Conservation (phyloP, 169 alveolate species). For the Eimeria necatrix region DNA sequence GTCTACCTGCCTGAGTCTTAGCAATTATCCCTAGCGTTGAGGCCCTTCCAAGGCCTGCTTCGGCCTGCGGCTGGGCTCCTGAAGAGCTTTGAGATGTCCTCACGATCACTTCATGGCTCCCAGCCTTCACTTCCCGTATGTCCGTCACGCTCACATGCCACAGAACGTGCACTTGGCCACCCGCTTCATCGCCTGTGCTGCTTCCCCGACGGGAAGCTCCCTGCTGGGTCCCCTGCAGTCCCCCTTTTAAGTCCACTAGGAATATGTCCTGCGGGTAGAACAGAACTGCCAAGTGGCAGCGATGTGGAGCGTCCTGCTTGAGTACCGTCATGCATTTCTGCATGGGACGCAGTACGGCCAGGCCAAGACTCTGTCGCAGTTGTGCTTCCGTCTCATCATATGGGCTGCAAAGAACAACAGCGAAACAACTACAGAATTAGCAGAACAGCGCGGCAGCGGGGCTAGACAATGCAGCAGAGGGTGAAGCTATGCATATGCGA, state of each 20-base stretch:
- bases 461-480: too few species aligned
- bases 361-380: constrained; percentile 77
- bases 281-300: constrained; percentile 58
- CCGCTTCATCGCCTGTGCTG: not conserved
- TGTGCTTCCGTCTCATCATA: constrained; percentile 79
- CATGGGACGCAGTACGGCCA: constrained; percentile 64
- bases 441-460: not conserved
- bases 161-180: not conserved
- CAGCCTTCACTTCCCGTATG: constrained; percentile 22
- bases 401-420: constrained; percentile 62
- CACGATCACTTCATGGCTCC: constrained; percentile 43
- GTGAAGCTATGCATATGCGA: too few species aligned
- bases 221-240: not conserved
- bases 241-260: constrained; percentile 37
- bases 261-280: constrained; percentile 72
- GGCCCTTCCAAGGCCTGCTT: constrained; percentile 3
- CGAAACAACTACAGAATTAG: not conserved
- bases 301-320: constrained; percentile 53
- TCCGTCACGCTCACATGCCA: constrained; percentile 73
- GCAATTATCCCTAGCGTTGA: not conserved
- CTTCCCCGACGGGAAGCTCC: not conserved
- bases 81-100: not conserved
- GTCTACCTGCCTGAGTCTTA: not conserved
- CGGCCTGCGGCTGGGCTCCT: not conserved
- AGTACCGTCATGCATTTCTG: constrained; percentile 61